phyloP scores from a whole-genome alignment of 768 basidiomycete genomes.

The Pleurotus cornucopiae region DNA sequence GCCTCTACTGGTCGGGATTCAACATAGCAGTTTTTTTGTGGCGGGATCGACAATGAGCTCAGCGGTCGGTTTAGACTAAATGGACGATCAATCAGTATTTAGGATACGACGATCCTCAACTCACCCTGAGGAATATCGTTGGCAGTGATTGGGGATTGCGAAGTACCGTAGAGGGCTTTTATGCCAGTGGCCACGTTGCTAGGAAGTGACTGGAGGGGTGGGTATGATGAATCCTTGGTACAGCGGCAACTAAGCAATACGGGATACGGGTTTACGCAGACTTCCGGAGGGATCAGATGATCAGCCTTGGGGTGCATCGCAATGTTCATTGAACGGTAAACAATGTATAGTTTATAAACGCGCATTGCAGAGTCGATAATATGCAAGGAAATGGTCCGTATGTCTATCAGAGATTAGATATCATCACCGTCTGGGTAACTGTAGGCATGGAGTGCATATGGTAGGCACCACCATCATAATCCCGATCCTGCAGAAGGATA shows the following conservation, averaged over 20 bases:
- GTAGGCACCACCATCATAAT: not conserved
- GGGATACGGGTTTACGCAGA: too few species aligned
- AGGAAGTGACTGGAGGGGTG: too few species aligned
- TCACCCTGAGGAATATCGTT: slow-evolving; percentile 42
- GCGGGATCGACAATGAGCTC: slow-evolving; percentile 11
- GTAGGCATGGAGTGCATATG: slow-evolving; percentile 16
- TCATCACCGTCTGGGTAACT: slow-evolving; percentile 18
- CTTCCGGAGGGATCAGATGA: too few species aligned
- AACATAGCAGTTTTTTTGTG: slow-evolving; percentile 8
- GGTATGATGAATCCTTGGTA: too few species aligned
- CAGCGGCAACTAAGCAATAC: too few species aligned
- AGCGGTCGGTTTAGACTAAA: slow-evolving; percentile 9
- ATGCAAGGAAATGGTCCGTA: too few species aligned
- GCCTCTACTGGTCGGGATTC: slow-evolving; percentile 11
- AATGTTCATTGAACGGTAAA: too few species aligned
- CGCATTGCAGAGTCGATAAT: too few species aligned
- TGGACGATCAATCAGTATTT: slow-evolving; percentile 10
- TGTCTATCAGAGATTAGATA: slow-evolving; percentile 15
- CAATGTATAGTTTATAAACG: too few species aligned
- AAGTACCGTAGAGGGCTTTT: slow-evolving; percentile 52
- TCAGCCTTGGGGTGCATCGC: too few species aligned
- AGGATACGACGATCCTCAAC: slow-evolving; percentile 4
- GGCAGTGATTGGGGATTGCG: slow-evolving; percentile 47
- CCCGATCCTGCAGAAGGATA: not conserved
- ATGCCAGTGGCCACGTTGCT: not conserved